Percentiles rank a stretch among this genome's conserved stretches.
These are phyloP conservation scores for Trichoderma endophyticum DNA, from an alignment of 2,329 filamentous ascomycete genomes.

Conservation along the genomic window DNA sequence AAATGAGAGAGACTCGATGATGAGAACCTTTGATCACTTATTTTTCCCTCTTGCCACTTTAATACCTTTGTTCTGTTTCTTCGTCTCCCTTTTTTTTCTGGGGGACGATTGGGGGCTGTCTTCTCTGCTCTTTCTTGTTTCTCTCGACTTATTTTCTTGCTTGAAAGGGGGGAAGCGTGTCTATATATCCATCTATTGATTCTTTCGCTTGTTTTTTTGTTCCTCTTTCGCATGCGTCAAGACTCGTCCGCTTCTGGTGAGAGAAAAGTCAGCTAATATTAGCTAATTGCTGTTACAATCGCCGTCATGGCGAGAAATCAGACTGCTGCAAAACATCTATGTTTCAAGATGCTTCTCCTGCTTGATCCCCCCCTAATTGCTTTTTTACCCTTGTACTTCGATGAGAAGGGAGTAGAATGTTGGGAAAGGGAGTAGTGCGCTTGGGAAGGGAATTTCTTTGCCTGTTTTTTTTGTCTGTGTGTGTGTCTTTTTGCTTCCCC, in stretches of 20 bases:
- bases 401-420: not conserved
- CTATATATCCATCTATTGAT: not conserved
- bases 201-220: not conserved
- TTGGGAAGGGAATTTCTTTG: not conserved
- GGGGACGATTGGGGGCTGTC: not conserved
- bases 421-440: not conserved
- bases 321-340: not conserved
- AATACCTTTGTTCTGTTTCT: not conserved
- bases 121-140: not conserved
- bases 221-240: not conserved
- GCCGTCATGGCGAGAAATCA: not conserved
- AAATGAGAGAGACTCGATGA: not conserved
- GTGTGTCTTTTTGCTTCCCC: not conserved
- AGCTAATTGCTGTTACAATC: not conserved
- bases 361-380: not conserved
- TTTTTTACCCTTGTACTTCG: not conserved
- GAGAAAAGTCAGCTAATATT: not conserved
- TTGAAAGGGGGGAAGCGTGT: not conserved
- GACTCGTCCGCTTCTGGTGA: not conserved
- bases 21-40: slow-evolving; percentile 1
- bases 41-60: not conserved
- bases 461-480: not conserved
- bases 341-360: not conserved
- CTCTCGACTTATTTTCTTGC: not conserved
- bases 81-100: not conserved